Evolutionary conservation across 2,329 filamentous ascomycete genomes (phyloP), one percentile per base, ranked within the genome.

Genomic region (Calonectria multiphialidica): DNA sequence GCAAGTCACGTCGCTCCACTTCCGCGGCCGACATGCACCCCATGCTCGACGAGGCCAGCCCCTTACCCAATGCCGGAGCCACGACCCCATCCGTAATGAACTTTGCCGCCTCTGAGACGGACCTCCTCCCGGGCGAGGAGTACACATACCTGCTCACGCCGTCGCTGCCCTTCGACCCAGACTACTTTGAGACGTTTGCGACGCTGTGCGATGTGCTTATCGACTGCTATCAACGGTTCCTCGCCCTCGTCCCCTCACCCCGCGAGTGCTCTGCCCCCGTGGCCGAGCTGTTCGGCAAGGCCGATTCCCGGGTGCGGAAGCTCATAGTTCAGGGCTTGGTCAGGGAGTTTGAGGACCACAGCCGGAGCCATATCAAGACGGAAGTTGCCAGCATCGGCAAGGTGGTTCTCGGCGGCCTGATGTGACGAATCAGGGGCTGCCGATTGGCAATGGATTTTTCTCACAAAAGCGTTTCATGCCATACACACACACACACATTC

Each of bases 141-240:
- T 99, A 98, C 82, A 91, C 92, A 0, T 93, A 96, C 82, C 88
- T 99, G 2, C 89, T 98, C 23, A 98, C 96, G n/a, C 97, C 97
- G 0, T 93, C 92, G 18, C 86, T 99, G 59, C 97, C 97, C 0
- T 99, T 99, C 81, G 96, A 98, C 75, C 97, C 97, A 0, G 97
- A 99, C 84, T 99, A 98, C 80, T 97, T 96, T 83, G 95, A 97
- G 85, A 98, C 96, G 0, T 98, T 98, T 85, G 93, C 95, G 16
- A 98, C 97, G 15, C 88, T 99, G 8, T 98, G 97, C 85, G 97
- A 99, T 81, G 95, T 98, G 3, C 86, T 99, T 73, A 97, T 98
- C 78, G 97, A 98, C 82, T 95, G 93, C 80, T 99, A 99, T 84
- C 92, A 92, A 42, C 91, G 92, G 67, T 90, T 99, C 33, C 87